Conservation (phyloP, 371 early-diverging fungal genomes). For the Mucor indicus region DNA sequence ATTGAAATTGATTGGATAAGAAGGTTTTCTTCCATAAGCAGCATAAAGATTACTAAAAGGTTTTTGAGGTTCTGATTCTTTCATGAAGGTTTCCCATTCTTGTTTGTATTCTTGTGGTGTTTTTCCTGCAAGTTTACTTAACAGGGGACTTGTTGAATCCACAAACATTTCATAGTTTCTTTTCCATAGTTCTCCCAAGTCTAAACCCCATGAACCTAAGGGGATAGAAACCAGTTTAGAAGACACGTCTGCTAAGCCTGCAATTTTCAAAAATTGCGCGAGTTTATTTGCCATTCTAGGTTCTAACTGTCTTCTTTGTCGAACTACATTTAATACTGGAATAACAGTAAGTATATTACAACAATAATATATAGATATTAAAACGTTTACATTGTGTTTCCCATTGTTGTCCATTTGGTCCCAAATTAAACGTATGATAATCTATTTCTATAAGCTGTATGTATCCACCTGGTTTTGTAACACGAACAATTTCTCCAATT, state of each 20-base stretch:
- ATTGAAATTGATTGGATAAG: not conserved
- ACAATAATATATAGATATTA: not conserved
- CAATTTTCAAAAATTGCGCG: constrained; percentile 8
- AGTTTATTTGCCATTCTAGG: constrained; percentile 18
- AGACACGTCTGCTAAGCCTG: constrained; percentile 17
- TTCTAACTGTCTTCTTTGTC: constrained; percentile 15
- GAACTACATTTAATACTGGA: constrained; percentile 10
- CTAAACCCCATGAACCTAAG: constrained; percentile 31
- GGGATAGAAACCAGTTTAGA: constrained; percentile 22
- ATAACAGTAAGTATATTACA: not conserved
- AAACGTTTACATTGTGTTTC: constrained; percentile 7
- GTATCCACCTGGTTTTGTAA: constrained; percentile 28
- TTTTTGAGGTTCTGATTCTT: constrained; percentile 16
- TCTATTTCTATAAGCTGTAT: constrained; percentile 39
- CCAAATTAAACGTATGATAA: constrained; percentile 9
- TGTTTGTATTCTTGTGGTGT: constrained; percentile 7
- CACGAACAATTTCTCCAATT: constrained; percentile 17
- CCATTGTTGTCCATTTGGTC: constrained; percentile 11
- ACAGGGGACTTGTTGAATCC: constrained; percentile 17
- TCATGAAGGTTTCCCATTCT: constrained; percentile 9
- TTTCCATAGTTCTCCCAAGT: constrained; percentile 31
- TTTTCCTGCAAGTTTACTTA: constrained; percentile 10
- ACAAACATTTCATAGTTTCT: constrained; percentile 28
- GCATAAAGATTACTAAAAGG: constrained; percentile 27
- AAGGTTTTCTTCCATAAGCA: constrained; percentile 30